Percentiles rank a stretch among this genome's conserved stretches.
These are phyloP conservation scores for Pluteus cervinus DNA, from an alignment of 768 basidiomycete genomes.

Conservation along the genomic window DNA sequence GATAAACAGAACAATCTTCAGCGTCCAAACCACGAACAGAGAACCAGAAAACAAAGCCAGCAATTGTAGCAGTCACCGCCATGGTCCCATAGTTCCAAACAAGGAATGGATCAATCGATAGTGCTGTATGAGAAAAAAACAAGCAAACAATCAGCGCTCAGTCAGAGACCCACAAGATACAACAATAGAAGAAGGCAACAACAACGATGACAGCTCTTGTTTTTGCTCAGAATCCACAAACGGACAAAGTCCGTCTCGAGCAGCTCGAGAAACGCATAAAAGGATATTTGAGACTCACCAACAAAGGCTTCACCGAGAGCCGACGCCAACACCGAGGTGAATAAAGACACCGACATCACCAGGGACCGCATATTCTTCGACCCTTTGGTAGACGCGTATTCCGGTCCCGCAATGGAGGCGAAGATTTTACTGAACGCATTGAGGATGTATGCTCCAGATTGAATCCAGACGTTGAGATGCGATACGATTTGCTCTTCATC, in stretches of 20 bases:
- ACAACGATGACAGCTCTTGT: too few relatives aligned
- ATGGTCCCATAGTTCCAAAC: slow-evolving; percentile 69
- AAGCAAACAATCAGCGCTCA: too few relatives aligned
- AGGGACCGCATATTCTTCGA: slow-evolving; percentile 86
- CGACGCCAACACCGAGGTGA: slow-evolving; percentile 50
- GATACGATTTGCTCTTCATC: slow-evolving; percentile 41
- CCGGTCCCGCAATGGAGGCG: slow-evolving; percentile 74
- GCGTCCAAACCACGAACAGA: slow-evolving; percentile 49
- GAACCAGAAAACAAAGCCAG: slow-evolving; percentile 51
- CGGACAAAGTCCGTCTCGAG: too few relatives aligned
- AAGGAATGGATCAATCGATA: slow-evolving; percentile 67
- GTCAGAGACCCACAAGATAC: neutral
- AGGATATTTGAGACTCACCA: slow-evolving; percentile 32
- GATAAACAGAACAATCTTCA: too few relatives aligned
- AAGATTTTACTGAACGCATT: slow-evolving; percentile 72
- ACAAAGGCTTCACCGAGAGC: slow-evolving; percentile 70
- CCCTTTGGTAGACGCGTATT: slow-evolving; percentile 84
- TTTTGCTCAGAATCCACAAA: too few relatives aligned
- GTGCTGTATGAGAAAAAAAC: slow-evolving; percentile 31
- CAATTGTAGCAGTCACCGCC: slow-evolving; percentile 44
- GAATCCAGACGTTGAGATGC: slow-evolving; percentile 69
- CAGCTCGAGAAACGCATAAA: neutral
- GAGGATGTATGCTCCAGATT: slow-evolving; percentile 61
- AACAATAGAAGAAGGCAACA: too few relatives aligned
- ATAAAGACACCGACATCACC: slow-evolving; percentile 66